Evolutionary conservation across 1,284 basidiomycete species (phyloP), one percentile per base, ranked within the genome.

Genomic region (Ganoderma leucocontextum): DNA sequence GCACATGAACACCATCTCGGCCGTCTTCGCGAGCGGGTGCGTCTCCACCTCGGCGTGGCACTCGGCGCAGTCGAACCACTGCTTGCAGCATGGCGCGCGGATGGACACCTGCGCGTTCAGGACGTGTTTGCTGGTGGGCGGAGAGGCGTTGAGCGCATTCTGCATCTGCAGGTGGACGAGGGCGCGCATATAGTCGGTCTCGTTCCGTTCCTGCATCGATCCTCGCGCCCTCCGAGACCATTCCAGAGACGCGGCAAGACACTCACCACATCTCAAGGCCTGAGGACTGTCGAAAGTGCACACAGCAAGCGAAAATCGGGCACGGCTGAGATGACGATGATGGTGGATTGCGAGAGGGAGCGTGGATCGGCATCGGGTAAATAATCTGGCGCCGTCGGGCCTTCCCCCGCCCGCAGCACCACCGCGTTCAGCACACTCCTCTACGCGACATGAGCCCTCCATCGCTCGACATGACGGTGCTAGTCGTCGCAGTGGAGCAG

Each of bases 51-150:
- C 97, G 0, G 90, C 94, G 76, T 99, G 95, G 78, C 98, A 99
- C 83, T 98, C 90, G 9, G 97, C 86, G 78, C 98, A 99, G 80
- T 98, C 96, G 78, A 89, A 98, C 95, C 96, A 98, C 76, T 91
- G 92, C 78, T 94, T 93, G 88, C 96, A 98, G 82, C 96, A 98
- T 4, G 96, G 95, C 5, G 96, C 94, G 53, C 96, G 92, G 75
- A 98, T 94, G 35, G 96, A 87, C 29, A 96, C 96, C 81, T 98
- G 96, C 0, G 94, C 95, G 80, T 98, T 98, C 65, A 98, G 84
- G 70, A 98, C 87, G 78, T 97, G 96, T 85, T 97, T 96, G 85
- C 95, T 97, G 72, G 38, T 22, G 13, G 35, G 22, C 10, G 52
- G 25, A 8, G 12, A 62, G 19, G 47, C 19, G n/a, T 49, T 49